These are phyloP conservation scores for Coleophoma crateriformis DNA, from an alignment of 2,329 filamentous ascomycete genomes.

Conservation along the genomic window DNA sequence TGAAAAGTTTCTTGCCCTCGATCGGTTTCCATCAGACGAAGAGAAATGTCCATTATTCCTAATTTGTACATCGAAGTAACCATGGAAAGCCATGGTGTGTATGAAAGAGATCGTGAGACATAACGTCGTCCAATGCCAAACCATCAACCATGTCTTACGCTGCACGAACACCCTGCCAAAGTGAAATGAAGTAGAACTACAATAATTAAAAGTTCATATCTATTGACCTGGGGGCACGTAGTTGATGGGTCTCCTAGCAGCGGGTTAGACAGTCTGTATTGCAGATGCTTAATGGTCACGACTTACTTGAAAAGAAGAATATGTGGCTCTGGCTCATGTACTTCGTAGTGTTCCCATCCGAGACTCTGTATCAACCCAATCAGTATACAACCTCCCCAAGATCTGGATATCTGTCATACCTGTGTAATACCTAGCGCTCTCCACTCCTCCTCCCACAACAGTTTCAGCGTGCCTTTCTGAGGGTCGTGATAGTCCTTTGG, in stretches of 20 bases:
- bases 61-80: slow-evolving; percentile 22
- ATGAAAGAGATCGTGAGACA: slow-evolving; percentile 24
- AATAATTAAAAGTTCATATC: slow-evolving; percentile 8
- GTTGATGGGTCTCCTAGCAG: slow-evolving; percentile 24
- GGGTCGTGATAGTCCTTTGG: slow-evolving; percentile 92
- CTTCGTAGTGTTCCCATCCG: slow-evolving; percentile 99
- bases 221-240: slow-evolving; percentile 17
- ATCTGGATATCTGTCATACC: slow-evolving; percentile 42
- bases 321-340: slow-evolving; percentile 97
- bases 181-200: slow-evolving; percentile 11
- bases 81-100: slow-evolving; percentile 16
- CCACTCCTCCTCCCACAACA: slow-evolving; percentile 99
- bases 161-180: slow-evolving; percentile 18
- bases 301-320: slow-evolving; percentile 97
- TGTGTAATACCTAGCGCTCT: slow-evolving; percentile 94
- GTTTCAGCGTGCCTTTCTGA: slow-evolving; percentile 84
- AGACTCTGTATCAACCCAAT: slow-evolving; percentile 60
- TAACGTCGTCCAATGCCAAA: slow-evolving; percentile 24
- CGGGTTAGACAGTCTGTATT: slow-evolving; percentile 7
- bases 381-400: slow-evolving; percentile 4
- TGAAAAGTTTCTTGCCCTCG: too few relatives aligned
- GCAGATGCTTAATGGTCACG: neutral
- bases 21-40: neutral
- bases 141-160: slow-evolving; percentile 20
- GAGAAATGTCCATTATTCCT: slow-evolving; percentile 22